phyloP scores from a whole-genome alignment of 305 asterid genomes.

The Stenogyne calaminthoides region DNA sequence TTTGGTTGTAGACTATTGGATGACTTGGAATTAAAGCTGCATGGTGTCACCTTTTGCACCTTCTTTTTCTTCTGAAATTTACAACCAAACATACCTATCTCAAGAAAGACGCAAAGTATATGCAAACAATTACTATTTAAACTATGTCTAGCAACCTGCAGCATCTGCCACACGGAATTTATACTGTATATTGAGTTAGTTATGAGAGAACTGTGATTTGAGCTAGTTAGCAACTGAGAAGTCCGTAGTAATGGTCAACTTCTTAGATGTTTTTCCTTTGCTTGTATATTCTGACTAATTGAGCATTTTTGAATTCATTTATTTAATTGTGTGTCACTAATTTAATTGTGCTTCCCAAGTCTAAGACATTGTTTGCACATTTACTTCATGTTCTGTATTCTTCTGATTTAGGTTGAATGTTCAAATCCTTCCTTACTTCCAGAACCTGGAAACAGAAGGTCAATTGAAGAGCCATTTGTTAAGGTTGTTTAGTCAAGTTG shows the following conservation, averaged over 20 bases:
- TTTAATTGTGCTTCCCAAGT: not conserved
- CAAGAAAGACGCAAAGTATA: not conserved
- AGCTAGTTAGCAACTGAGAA: slow-evolving; percentile 16
- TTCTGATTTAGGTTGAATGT: slow-evolving; percentile 74
- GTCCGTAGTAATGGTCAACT: not conserved
- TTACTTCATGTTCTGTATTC: slow-evolving; percentile 18
- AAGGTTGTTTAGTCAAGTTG: slow-evolving; percentile 56
- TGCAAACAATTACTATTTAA: not conserved
- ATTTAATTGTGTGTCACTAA: slow-evolving; percentile 10
- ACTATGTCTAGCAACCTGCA: not conserved
- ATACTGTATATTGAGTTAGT: slow-evolving; percentile 19
- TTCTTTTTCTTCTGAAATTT: not conserved
- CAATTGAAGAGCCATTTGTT: slow-evolving; percentile 95
- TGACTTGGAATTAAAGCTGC: not conserved
- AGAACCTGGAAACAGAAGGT: slow-evolving; percentile 87
- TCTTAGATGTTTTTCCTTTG: slow-evolving; percentile 18
- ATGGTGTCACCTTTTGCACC: not conserved
- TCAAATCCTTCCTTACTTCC: slow-evolving; percentile 98
- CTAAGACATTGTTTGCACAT: slow-evolving; percentile 23
- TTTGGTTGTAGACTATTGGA: not conserved
- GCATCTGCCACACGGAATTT: not conserved
- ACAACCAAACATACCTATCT: not conserved
- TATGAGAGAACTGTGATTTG: slow-evolving; percentile 11
- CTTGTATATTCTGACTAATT: slow-evolving; percentile 17
- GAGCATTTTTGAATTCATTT: not conserved